Base-by-base conservation (phyloP, 495 filamentous ascomycete genomes). In the Jackrogersella minutella region DNA sequence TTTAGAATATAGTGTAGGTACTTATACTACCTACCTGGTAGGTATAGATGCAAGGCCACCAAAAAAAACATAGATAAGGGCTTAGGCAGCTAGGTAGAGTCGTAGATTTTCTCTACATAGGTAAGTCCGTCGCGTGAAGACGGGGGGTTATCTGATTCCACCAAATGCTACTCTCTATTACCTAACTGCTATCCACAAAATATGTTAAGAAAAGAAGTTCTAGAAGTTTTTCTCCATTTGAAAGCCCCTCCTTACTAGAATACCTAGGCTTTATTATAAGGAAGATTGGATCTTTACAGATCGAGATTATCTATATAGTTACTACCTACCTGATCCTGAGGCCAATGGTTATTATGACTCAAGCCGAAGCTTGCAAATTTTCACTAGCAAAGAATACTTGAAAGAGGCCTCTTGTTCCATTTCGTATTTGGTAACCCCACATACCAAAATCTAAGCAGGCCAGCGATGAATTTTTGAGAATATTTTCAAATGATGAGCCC, bases 371-470 rank as follows among this genome's bases (percentile, higher is more conserved):
- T 19, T 58, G 5, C 26, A 47, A 14, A 8, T 58, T 6, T 49
- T 34, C 11, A 3, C 50, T 19, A 53, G 33, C 7, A 55, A 30
- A 33, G 54, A 9, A n/a, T 24, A 24, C n/a, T n/a, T 14, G 31
- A 53, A 24, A 31, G 30, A 53, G 44, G 26, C 44, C 44, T 30
- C 26, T 47, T 14, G 1, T 8, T 49, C 24, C 13, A 30, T 49
- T 41, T 46, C 24, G 22, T 56, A 47, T 14, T 47, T 8, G 36
- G 36, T 36, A 43, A 36, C 44, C 54, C 62, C 62, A 64, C 61
- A 31, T 33, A 40, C 33, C 44, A 5, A 57, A 52, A 3, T 36
- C 13, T 22, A 34, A 34, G 53, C 52, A 53, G 44, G 46, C 46
- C 44, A 16, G 31, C 34, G 22, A 49, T 40, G 36, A 46, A 61